These are phyloP conservation scores for Psilocybe tampanensis DNA, from an alignment of 768 basidiomycete species.

Conservation along the genomic window DNA sequence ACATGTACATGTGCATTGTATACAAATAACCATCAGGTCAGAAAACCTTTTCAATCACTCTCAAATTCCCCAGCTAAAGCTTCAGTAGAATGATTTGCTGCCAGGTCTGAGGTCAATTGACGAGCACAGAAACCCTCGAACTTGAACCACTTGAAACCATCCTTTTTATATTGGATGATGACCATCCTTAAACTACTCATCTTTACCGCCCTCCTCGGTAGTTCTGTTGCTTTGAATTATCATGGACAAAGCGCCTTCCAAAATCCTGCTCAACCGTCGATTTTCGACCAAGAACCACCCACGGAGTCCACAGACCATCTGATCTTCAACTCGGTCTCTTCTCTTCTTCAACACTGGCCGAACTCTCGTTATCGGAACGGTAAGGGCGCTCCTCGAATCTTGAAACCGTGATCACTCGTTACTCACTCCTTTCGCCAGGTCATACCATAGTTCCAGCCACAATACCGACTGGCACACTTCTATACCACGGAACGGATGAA, in stretches of 20 bases:
- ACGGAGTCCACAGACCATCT: slow-evolving; percentile 27
- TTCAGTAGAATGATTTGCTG: no score
- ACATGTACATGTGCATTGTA: no score
- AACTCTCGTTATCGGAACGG: slow-evolving; percentile 50
- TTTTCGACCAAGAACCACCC: neutral
- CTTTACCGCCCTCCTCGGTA: neutral
- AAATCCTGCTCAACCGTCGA: neutral
- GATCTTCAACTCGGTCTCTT: slow-evolving; percentile 35
- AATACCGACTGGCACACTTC: slow-evolving; percentile 35
- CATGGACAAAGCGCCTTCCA: neutral
- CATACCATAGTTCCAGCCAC: slow-evolving; percentile 36
- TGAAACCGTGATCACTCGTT: neutral
- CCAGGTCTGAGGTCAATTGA: no score
- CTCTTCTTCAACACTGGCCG: slow-evolving; percentile 44
- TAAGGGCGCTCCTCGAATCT: slow-evolving; percentile 9
- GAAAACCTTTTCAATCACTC: no score
- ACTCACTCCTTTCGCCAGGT: slow-evolving; percentile 19
- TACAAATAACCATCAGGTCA: no score
- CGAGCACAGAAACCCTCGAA: no score
- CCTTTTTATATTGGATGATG: no score
- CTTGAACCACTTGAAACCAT: no score
- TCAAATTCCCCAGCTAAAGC: no score
- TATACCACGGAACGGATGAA: slow-evolving; percentile 37
- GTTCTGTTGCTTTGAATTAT: neutral
- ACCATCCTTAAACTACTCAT: neutral